Base-by-base conservation (phyloP, 495 filamentous ascomycete genomes). In the Neurospora sp. region DNA sequence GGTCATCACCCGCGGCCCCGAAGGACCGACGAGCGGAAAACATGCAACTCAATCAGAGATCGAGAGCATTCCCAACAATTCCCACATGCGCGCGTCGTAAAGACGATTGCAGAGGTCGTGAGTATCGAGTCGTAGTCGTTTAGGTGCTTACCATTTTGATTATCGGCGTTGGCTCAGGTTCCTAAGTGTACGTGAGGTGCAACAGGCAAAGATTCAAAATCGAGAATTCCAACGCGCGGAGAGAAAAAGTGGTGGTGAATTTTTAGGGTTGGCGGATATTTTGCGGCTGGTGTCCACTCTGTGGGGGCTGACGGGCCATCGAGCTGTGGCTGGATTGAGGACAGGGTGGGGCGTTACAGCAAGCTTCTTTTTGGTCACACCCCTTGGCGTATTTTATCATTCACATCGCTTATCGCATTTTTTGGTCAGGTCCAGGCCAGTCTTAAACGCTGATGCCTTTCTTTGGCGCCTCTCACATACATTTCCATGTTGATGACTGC, bases 1-100 rank as follows among this genome's bases (percentile, higher is more conserved):
- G 84, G 86, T 92, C 90, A 87, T 92, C 89, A 88, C 88, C 87
- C 84, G 84, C 79, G 82, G 82, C 84, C 84, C 82, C 79, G 77
- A 35, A 65, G 80, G 79, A 83, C 81, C 81, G 80, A 79, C 76
- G 77, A 80, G 83, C 83, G 82, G 86, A 86, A 85, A 83, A 75
- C 77, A 75, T 76, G 81, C 81, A 81, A 78, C 82, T 84, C 84
- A 80, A 83, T 65, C 53, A 77, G 75, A 75, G 74, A 39, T 73
- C 75, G 73, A 76, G 77, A 70, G 76, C 75, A 79, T 74, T 65
- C 53, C 53, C 53, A 65, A 35, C 53, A 37, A 3, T 17, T 35
- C 53, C 53, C 53, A 65, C 53, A 65, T 65, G 53, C 53, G 27
- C 53, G 53, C 53, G 53, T 65, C 53, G 27, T 8, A 8, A 35